Percentiles rank a stretch among this genome's conserved stretches.
These are phyloP conservation scores for Amauroascus verrucosus DNA, from an alignment of 2,329 filamentous ascomycete species.

Conservation along the genomic window DNA sequence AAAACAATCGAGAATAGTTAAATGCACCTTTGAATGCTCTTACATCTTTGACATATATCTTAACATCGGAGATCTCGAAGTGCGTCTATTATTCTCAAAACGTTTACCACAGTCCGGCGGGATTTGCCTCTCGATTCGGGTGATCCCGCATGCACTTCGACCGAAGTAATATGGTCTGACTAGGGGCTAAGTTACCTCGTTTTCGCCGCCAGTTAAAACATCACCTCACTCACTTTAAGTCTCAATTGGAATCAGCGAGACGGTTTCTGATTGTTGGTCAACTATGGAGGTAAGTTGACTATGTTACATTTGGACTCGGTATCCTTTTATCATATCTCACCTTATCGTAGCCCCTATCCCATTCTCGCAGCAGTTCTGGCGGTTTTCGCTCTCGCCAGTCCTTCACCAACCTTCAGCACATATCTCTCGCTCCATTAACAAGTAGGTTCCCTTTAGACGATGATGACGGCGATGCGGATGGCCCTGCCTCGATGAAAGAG, in stretches of 20 bases:
- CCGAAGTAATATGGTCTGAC: not conserved
- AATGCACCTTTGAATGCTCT: too few species aligned
- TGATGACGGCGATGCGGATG: conserved; percentile 23
- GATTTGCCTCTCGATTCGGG: not conserved
- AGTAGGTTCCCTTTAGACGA: conserved; percentile 45
- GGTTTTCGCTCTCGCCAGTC: conserved; percentile 42
- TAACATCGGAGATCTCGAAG: not conserved
- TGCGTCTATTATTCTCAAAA: not conserved
- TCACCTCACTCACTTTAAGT: not conserved
- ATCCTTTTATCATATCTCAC: not conserved
- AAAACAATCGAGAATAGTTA: not conserved
- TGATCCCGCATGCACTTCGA: not conserved
- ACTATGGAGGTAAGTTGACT: conserved; percentile 9
- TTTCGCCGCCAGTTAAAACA: not conserved
- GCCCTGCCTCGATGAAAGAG: conserved; percentile 13
- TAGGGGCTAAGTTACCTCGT: not conserved
- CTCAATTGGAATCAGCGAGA: not conserved
- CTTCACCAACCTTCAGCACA: conserved; percentile 49
- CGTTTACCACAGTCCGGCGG: not conserved
- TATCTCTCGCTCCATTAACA: conserved; percentile 52
- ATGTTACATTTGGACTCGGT: not conserved
- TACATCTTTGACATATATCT: too few species aligned
- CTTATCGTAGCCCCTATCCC: conserved; percentile 10
- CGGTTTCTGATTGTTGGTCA: not conserved
- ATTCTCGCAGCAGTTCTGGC: conserved; percentile 21